Base-by-base conservation (phyloP, 2,329 filamentous ascomycete species). In the Coccinonectria pachysandricola region DNA sequence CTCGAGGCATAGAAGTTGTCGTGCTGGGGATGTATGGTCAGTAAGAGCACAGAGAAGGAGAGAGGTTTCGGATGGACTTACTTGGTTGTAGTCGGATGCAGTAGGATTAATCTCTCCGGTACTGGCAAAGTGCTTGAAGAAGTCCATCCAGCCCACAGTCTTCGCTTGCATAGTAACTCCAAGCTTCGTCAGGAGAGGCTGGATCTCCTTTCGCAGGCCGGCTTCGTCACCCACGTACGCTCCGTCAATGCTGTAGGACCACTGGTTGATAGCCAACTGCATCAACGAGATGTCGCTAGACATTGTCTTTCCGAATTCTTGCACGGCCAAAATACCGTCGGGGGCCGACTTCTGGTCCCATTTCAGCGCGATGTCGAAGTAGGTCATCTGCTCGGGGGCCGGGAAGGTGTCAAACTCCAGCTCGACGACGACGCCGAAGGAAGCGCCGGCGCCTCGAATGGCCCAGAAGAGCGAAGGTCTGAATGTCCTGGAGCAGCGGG, bases 1-100 rank as follows among this genome's bases (percentile, higher is more conserved):
- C 50, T 53, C 12, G 46, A 48, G 1, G 49, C 46, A 7, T 53
- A 53, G 10, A 52, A 50, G 13, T 38, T 49, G 26, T 52, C 46
- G 5, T 46, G 43, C 49, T 52, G 14, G 3, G 0, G 0, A 5
- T 1, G 2, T 3, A 27, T 45, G 11, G 43, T 32, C 9, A 0
- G 5, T 5, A 4, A 7, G 1, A 2, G 5, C 4, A 8, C 5
- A 0, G 1, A 4, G n/a, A 4, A 7, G 2, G n/a, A 4, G 3
- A 3, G 0, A 3, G 2, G 1, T 2, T 1, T 4, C n/a, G n/a
- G n/a, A n/a, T n/a, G n/a, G n/a, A 33, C 45, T 36, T 39, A 47
- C 45, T 17, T 36, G 34, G 12, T 34, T 31, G 11, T 52, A 44
- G 1, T 43, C 32, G 6, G 35, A 22, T 7, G 40, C 34, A 0